Base-by-base conservation (phyloP, 208 protist species). In the Leishmania tarentolae region DNA sequence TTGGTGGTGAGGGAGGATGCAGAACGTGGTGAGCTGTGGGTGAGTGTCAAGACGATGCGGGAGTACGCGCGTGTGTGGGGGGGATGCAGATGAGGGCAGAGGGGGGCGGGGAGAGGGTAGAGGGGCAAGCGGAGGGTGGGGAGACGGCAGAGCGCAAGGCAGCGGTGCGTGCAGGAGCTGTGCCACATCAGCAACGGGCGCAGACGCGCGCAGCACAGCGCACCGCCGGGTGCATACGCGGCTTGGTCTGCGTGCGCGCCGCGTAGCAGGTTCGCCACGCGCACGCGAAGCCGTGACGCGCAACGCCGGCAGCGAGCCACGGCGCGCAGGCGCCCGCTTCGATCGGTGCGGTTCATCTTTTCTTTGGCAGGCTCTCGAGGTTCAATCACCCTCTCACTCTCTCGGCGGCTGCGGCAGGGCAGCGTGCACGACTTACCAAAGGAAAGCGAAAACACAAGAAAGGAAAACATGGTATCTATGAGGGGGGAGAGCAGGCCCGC, bases 391-490 rank as follows among this genome's bases (percentile, higher is more conserved):
- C 47, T 52, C 47, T 52, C 47, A 17, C 47, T 52, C 47, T 52
- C 47, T 13, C 47, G 47, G 47, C 47, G 11, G 47, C 47, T 17
- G 47, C 47, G 47, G 47, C 13, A 52, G 47, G 47, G 47, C 47
- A 17, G 47, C 47, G 47, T 52, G 47, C 47, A 52, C 47, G 11
- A 52, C 47, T 13, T 52, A 19, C n/a, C n/a, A n/a, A n/a, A 17
- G 28, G n/a, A 65, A 42, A 13, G 31, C 65, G 31, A 70, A 75
- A 57, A 61, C 42, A 69, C 71, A 75, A 76, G 44, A 80, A 82
- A 56, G 13, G 17, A 77, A 76, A 31, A 52, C 80, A 73, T 66
- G 46, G 24, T 65, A 76, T 82, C 74, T 83, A 82, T 78, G 76
- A 35, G 65, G 65, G n/a, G 65, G 47, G 47, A 52, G 47, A 52